phyloP scores from a whole-genome alignment of 2,329 filamentous ascomycete genomes.

The Penicillium sp. region DNA sequence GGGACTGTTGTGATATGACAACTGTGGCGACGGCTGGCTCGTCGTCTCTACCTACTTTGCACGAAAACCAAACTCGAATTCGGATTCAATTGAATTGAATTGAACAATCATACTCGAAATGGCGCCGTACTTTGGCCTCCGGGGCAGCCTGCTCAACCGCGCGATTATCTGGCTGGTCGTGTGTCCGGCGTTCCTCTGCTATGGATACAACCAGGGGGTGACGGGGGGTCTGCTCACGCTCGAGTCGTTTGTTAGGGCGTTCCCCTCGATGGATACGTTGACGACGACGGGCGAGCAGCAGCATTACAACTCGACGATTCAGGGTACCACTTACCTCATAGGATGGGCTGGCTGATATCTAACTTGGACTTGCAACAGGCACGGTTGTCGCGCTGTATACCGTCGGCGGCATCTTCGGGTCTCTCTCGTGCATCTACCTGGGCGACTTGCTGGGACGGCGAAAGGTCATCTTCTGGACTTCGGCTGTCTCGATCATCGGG shows the following conservation, averaged over 20 bases:
- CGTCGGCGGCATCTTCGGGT: slow-evolving; percentile 52
- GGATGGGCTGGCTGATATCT: background rate
- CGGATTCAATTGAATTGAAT: no score
- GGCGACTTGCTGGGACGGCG: slow-evolving; percentile 52
- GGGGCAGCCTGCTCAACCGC: slow-evolving; percentile 26
- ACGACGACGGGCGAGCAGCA: slow-evolving; percentile 42
- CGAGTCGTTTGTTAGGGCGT: slow-evolving; percentile 59
- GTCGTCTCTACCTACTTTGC: background rate
- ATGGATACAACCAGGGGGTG: slow-evolving; percentile 59
- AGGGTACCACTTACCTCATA: slow-evolving; percentile 35
- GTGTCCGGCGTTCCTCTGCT: slow-evolving; percentile 45
- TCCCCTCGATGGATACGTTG: slow-evolving; percentile 56
- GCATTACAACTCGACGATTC: slow-evolving; percentile 49
- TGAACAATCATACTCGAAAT: background rate
- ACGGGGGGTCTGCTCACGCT: slow-evolving; percentile 66
- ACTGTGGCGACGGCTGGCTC: background rate
- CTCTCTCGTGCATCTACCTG: slow-evolving; percentile 51
- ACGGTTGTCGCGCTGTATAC: slow-evolving; percentile 52
- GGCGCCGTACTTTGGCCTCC: slow-evolving; percentile 31
- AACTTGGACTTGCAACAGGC: slow-evolving; percentile 16
- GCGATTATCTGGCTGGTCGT: slow-evolving; percentile 34
- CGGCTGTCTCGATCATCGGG: slow-evolving; percentile 47
- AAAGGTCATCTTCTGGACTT: slow-evolving; percentile 47
- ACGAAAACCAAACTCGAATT: no score
- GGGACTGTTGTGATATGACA: background rate